Evolutionary conservation across 306 rosid species (phyloP), one percentile per base, ranked within the genome.

Genomic region (Lathyrus tuberosus): DNA sequence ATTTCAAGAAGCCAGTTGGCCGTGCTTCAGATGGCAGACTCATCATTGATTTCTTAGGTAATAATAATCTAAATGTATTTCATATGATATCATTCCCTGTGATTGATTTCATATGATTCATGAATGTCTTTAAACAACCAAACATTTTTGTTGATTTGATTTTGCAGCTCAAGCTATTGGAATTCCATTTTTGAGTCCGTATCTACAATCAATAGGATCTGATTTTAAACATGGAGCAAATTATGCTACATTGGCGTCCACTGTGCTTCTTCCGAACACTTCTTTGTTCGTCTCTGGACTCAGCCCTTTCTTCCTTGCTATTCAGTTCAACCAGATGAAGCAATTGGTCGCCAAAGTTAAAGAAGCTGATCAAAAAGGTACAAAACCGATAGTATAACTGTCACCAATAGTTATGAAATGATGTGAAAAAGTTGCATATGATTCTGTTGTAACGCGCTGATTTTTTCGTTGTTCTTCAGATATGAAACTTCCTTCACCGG

Each of bases 1-100:
- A 64, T 72, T 92, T 90, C 82, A 79, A 84, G 9, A 88, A 75
- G 60, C 98, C 93, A 4, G 31, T 71, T 1, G 96, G 98, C 1
- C 76, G 98, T 10, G 90, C 96, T 69, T 62, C 96, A 1, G 98
- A 90, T 63, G 98, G 96, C 3, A 85, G 98, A 75, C 88, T 92
- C 65, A 40, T 88, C 24, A 9, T 90, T 24, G 96, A 92, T 76
- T 92, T 92, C 69, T 60, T 93, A 0, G 96, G 98, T 93, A 91
- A 53, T 53, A 0, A 51, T 74, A 33, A 33, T 33, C 38, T 0
- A 33, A 6, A 33, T 33, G 8, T 33, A 5, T 33, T 33, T 33
- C 38, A 33, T 96, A 94, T 67, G 71, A 73, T 33, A 33, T 33
- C 38, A 33, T 33, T 33, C 38, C 38, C 5, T 6, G 0, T 33